Conservation (phyloP, 441 rosid genomes). For the Populus hybrid region DNA sequence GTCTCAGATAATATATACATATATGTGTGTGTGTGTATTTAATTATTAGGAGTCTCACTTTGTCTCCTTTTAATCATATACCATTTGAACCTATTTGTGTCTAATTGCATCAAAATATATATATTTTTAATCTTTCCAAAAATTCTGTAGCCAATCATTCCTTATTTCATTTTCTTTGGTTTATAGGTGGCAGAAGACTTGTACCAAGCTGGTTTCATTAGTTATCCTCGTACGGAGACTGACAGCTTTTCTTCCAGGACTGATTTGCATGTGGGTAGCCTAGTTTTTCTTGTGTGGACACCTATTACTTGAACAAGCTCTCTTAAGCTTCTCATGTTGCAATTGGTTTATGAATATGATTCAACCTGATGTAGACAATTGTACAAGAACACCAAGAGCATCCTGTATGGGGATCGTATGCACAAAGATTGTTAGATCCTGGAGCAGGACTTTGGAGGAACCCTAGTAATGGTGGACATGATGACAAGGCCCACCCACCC, state of each 20-base stretch:
- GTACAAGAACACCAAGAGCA: constrained; percentile 84
- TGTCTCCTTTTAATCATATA: not conserved
- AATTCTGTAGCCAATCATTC: constrained; percentile 3
- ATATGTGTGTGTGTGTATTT: not conserved
- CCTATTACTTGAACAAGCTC: not conserved
- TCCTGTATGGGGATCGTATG: constrained; percentile 91
- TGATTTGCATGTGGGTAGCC: constrained; percentile 78
- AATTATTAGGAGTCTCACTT: not conserved
- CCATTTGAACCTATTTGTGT: not conserved
- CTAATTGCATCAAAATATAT: not conserved
- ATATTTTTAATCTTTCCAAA: not conserved
- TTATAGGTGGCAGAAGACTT: constrained; percentile 92
- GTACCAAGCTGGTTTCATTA: constrained; percentile 92
- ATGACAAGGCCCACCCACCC: constrained; percentile 99
- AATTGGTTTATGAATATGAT: not conserved
- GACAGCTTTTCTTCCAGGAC: constrained; percentile 84
- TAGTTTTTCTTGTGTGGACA: constrained; percentile 17
- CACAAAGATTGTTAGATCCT: constrained; percentile 70
- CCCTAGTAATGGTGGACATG: constrained; percentile 93
- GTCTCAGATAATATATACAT: not conserved
- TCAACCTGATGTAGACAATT: constrained; percentile 50
- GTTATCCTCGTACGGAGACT: constrained; percentile 99
- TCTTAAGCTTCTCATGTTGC: not conserved
- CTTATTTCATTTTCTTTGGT: constrained; percentile 15
- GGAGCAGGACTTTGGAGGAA: constrained; percentile 85